Base-by-base conservation (phyloP, 1,139 yeast genomes). In the Debaryomyces sp. region DNA sequence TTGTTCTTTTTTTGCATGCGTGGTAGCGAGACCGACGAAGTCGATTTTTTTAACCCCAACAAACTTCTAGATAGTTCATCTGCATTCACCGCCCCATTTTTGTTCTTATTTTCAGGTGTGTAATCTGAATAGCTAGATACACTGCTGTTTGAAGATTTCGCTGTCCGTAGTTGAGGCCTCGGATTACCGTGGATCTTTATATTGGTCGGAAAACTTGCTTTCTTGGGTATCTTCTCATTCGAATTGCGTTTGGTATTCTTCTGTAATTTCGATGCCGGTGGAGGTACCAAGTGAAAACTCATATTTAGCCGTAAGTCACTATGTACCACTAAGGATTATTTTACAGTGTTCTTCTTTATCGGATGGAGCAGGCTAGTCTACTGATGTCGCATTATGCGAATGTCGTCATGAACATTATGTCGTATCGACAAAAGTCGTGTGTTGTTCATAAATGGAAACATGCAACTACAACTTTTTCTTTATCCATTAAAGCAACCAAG, bases 181-280 rank as follows among this genome's bases (percentile, higher is more conserved):
- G 23, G 33, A n/a, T 39, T 29, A 12, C 32, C 23, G 22, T 21
- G 18, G 10, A 18, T 39, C 6, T 29, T 27, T 12, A 29, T 17
- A 17, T 15, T 39, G 6, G 34, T 18, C 17, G 42, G 3, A 22
- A 17, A n/a, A 24, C 4, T 21, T 27, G 27, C 1, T 13, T 27
- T 39, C 33, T 39, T 39, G 12, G 33, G 33, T 13, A 22, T 55
- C 43, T 53, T 50, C n/a, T 56, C 58, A 45, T 56, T 54, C 38
- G 55, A 53, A 33, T 56, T 50, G 49, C 49, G 32, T 33, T 66
- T 63, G 43, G 68, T 40, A 50, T 67, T 65, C 50, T 69, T 71
- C 49, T 68, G 70, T 15, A 70, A 66, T 53, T 69, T 72, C 49
- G 65, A 67, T 9, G 68, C 63, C 34, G 67, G 66, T 8, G 68